A percentile compares a stretch with the other conserved stretches of the same genome.
phyloP scores from a whole-genome alignment of 2,329 filamentous ascomycete species.

The Sporothrix globosa region DNA sequence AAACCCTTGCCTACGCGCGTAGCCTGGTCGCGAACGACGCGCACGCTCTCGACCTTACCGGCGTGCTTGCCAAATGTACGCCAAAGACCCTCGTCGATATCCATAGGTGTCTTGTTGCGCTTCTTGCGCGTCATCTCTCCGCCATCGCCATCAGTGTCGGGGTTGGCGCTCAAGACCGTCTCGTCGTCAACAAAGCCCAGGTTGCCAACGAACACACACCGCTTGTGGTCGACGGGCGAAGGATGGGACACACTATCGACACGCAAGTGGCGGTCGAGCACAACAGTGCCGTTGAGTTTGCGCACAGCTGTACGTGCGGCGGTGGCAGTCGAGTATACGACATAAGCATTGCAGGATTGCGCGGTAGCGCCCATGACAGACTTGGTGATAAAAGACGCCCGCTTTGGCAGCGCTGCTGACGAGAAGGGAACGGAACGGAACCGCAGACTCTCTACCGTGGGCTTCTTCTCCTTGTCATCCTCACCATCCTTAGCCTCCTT shows the following conservation, averaged over 20 bases:
- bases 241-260: conserved; percentile 92
- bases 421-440: conserved; percentile 93
- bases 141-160: conserved; percentile 61
- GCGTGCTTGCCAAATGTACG: conserved; percentile 71
- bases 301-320: conserved; percentile 77
- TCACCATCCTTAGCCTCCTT: conserved; percentile 70
- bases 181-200: conserved; percentile 95
- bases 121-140: conserved; percentile 47
- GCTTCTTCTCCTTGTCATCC: conserved; percentile 70
- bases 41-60: conserved; percentile 88
- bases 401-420: conserved; percentile 77
- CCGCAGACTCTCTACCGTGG: conserved; percentile 76
- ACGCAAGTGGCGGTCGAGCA: conserved; percentile 85
- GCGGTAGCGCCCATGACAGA: conserved; percentile 89
- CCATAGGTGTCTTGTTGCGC: conserved; percentile 72
- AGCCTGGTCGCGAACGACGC: conserved; percentile 84
- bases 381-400: conserved; percentile 90
- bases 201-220: conserved; percentile 96
- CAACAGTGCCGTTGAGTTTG: conserved; percentile 78
- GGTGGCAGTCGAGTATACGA: conserved; percentile 75
- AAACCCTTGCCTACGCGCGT: conserved; percentile 96
- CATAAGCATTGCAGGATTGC: conserved; percentile 92
- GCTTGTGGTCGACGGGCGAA: conserved; percentile 75
- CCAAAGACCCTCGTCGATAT: conserved; percentile 93
- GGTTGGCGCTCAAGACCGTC: conserved; percentile 62